A percentile compares a stretch with the other conserved stretches of the same genome.
phyloP scores from a whole-genome alignment of 2,329 filamentous ascomycete genomes.

The Colletotrichum sp. region DNA sequence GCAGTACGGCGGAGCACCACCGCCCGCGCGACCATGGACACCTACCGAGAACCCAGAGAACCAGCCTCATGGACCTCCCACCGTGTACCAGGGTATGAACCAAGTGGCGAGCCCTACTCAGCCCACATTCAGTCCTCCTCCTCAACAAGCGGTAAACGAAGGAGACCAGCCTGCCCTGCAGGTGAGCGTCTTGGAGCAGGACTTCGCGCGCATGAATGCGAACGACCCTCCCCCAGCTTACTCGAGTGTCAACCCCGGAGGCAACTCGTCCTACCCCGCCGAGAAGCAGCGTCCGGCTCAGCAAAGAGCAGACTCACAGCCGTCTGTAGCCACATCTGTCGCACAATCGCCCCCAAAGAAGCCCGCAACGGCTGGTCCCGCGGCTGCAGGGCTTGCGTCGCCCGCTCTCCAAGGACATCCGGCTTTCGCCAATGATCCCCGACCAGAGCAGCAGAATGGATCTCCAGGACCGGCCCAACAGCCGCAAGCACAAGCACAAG shows the following conservation, averaged over 20 bases:
- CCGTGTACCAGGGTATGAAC: constrained; percentile 86
- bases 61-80: constrained; percentile 87
- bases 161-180: constrained; percentile 47
- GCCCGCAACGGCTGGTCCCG: constrained; percentile 27
- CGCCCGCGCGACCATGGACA: constrained; percentile 79
- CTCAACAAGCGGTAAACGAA: constrained; percentile 40
- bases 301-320: constrained; percentile 28
- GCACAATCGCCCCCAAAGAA: constrained; percentile 34
- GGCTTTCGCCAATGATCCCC: constrained; percentile 86
- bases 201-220: constrained; percentile 81
- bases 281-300: constrained; percentile 71
- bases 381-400: constrained; percentile 41
- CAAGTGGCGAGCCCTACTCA: constrained; percentile 66
- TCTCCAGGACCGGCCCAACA: constrained; percentile 20
- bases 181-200: constrained; percentile 79
- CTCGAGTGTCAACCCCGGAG: constrained; percentile 70
- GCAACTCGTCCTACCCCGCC: constrained; percentile 69
- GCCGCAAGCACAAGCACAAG: background rate
- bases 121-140: constrained; percentile 46
- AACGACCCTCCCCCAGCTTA: constrained; percentile 96
- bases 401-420: constrained; percentile 72
- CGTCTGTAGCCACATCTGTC: constrained; percentile 30
- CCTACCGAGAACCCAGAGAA: constrained; percentile 89
- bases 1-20: constrained; percentile 68
- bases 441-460: constrained; percentile 53